Evolutionary conservation across 1,284 basidiomycete genomes (phyloP), one percentile per base, ranked within the genome.

Genomic region (Farysia itapuensis): DNA sequence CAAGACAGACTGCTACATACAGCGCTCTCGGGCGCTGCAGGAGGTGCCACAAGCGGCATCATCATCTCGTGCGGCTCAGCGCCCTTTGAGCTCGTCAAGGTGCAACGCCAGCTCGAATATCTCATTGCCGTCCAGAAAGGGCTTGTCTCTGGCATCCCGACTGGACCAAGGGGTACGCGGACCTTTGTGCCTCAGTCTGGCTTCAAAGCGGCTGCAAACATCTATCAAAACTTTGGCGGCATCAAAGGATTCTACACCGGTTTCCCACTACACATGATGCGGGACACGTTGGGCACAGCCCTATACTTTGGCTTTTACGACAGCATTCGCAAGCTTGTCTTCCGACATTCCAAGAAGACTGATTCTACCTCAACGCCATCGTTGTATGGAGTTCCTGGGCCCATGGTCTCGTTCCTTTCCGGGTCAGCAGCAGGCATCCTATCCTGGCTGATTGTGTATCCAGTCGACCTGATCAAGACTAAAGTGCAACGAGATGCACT

Each of bases 81-180:
- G 21, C 77, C 93, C 23, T 97, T 97, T 68, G 93, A 96, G 77
- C 85, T 97, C 31, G 90, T 96, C 68, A 96, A 97, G 82, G 90
- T 92, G 61, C 64, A 79, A 35, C 43, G 70, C 63, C 93, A 98
- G 72, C 81, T 98, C 38, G 94, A 97, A 78, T 97, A 89, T 71
- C 85, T 89, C 36, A 97, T 97, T 51, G 89, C 90, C 18, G 84
- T 84, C 18, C 85, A 81, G 75, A 87, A 86, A 69, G 88, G 89
- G 4, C 23, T 49, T 4, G 34, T 49, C 1, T 42, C 42, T 20
- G 44, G 41, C 20, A 37, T 15, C 21, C 21, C 39, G 2, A 2
- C 34, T 4, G 28, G 14, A 7, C 32, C 36, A 2, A 15, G 12
- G 3, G 41, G 41, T 2, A 36, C 36, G 4, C 30, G 51, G 13